These are phyloP conservation scores for Arthrobotrys entomopaga DNA, from an alignment of 2,329 filamentous ascomycete species.

Conservation along the genomic window DNA sequence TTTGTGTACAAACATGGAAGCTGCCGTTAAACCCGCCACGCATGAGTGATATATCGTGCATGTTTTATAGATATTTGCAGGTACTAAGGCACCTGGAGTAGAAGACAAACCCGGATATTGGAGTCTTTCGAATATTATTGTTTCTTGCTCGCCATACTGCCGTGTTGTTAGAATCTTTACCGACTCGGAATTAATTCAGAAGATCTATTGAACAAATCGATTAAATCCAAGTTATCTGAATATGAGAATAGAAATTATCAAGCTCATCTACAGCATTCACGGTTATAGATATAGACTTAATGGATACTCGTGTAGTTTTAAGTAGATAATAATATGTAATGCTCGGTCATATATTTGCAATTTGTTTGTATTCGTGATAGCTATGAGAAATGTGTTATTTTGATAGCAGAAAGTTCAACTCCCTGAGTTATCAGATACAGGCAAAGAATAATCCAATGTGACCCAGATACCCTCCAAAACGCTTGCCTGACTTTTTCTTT, in stretches of 20 bases:
- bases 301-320: too few relatives aligned
- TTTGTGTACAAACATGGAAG: neutral
- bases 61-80: slow-evolving; percentile 9
- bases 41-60: slow-evolving; percentile 32
- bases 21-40: slow-evolving; percentile 1
- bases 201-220: too few relatives aligned
- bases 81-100: slow-evolving; percentile 3
- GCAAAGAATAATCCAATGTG: slow-evolving; percentile 37
- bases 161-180: too few relatives aligned
- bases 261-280: too few relatives aligned
- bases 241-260: too few relatives aligned
- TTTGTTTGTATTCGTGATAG: slow-evolving; percentile 17
- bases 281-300: too few relatives aligned
- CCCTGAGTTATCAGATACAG: slow-evolving; percentile 49
- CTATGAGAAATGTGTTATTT: neutral
- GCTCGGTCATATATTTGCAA: slow-evolving; percentile 4
- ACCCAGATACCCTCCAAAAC: slow-evolving; percentile 38
- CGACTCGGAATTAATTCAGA: too few relatives aligned
- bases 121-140: too few relatives aligned
- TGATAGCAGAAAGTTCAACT: slow-evolving; percentile 53
- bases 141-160: too few relatives aligned
- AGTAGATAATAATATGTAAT: neutral
- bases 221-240: too few relatives aligned
- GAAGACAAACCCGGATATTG: neutral
- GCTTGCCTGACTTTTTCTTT: slow-evolving; percentile 39